Base-by-base conservation (phyloP, 2,329 filamentous ascomycete species). In the Neopestalotiopsis rosae region DNA sequence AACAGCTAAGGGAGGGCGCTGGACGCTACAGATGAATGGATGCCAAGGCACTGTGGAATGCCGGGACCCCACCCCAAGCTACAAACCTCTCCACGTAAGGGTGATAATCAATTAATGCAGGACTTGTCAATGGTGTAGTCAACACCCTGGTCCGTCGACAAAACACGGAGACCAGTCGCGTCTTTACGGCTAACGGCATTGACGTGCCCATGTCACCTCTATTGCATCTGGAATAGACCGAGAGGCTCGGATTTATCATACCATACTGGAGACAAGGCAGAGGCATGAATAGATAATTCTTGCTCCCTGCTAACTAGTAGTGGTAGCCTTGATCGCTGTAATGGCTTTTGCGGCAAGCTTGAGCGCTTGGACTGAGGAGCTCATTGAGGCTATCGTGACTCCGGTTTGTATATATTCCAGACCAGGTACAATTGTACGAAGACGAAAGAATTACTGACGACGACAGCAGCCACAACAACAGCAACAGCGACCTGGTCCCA, bases 331-430 rank as follows among this genome's bases (percentile, higher is more conserved):
- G 10, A 7, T 30, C 14, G 28, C 34, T 57, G 67, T 38, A 42
- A 97, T 97, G 93, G 89, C 93, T 45, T 90, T 92, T 79, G 86
- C 90, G 74, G 89, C 90, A 72, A 87, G 85, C 76, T 81, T 95
- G 68, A 87, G 85, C 62, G 83, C 86, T 68, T 84, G 95, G 74
- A 89, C 89, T 1, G 91, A 93, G 71, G 89, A 94, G 76, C 87
- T 97, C 40, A 86, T 97, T 70, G 85, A 87, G 56, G 84, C 87
- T 57, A 82, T 94, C 70, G 86, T 90, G 13, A 85, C 84, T 38
- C 82, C 88, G 81, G 89, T 90, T 7, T 10, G 34, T 38, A 82
- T 71, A 79, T 75, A 58, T 70, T 32, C 61, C 38, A 67, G 63
- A 49, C 34, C 40, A 38, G 20, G 5, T 17, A 3, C 32, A 65